Percentiles rank a stretch among this genome's conserved stretches.
Evolutionary conservation across 129 eudicot species (phyloP).

Genomic region (Gnaphalium uliginosum): DNA sequence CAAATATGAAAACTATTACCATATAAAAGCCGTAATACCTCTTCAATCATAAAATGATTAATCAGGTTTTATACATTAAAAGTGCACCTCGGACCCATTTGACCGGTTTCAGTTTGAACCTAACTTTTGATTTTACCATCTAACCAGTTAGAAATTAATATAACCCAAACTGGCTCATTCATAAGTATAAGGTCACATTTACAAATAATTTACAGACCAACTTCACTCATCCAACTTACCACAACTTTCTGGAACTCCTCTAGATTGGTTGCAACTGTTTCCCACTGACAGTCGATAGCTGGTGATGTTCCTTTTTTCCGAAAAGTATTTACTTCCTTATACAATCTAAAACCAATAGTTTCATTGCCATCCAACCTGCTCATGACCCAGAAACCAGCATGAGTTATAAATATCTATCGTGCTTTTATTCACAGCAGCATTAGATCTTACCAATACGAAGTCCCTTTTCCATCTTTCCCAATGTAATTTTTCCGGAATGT

Average conservation of each 20-base stretch:
- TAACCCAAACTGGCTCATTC: background rate
- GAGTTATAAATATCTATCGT: background rate
- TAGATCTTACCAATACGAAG: conserved; percentile 56
- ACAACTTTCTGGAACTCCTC: conserved; percentile 67
- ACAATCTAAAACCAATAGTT: conserved; percentile 65
- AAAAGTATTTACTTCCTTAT: conserved; percentile 55
- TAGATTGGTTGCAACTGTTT: conserved; percentile 83
- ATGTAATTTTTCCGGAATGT: conserved; percentile 56
- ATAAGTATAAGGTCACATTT: background rate
- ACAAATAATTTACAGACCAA: conserved; percentile 20
- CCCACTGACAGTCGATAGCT: conserved; percentile 48
- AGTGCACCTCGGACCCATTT: background rate
- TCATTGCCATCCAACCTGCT: conserved; percentile 79
- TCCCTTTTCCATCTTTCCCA: conserved; percentile 64
- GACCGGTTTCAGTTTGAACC: background rate
- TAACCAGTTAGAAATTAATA: conserved; percentile 10
- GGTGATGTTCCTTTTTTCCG: conserved; percentile 29
- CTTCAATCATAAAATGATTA: background rate
- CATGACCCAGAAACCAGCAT: conserved; percentile 9
- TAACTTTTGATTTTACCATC: background rate
- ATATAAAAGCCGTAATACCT: too few relatives aligned
- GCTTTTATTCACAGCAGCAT: conserved; percentile 1
- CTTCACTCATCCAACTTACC: conserved; percentile 46
- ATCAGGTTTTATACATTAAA: conserved; percentile 3
- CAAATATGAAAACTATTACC: too few relatives aligned